Evolutionary conservation across 345 rosid species (phyloP).

Genomic region (Atalantia buxifolia): DNA sequence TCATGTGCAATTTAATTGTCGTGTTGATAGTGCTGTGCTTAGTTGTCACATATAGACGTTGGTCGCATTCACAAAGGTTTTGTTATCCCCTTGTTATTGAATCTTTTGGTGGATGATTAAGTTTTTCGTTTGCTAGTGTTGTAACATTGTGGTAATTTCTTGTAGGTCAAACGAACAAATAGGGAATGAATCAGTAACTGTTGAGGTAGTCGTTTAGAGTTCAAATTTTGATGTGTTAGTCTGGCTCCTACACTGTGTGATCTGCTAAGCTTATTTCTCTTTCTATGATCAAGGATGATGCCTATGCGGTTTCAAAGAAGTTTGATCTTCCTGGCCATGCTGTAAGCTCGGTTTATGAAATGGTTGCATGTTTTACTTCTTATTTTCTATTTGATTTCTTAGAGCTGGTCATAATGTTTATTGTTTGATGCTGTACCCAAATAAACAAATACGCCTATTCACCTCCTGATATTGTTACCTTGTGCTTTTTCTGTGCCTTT

Average conservation of each 20-base stretch:
- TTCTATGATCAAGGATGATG: conserved; percentile 42
- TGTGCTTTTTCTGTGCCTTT: background rate
- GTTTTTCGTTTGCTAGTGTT: conserved; percentile 12
- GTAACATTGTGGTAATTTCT: background rate
- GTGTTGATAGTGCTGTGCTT: conserved; percentile 43
- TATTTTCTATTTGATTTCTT: background rate
- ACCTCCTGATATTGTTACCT: background rate
- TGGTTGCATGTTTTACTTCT: background rate
- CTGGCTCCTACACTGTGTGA: background rate
- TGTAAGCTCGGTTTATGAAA: conserved; percentile 38
- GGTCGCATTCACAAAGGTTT: conserved; percentile 62
- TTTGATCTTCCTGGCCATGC: conserved; percentile 78
- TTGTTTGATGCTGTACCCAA: background rate
- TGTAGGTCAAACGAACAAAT: conserved; percentile 35
- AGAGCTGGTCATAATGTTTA: background rate
- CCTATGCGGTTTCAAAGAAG: conserved; percentile 42
- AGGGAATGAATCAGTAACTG: conserved; percentile 27
- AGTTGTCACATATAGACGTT: conserved; percentile 55
- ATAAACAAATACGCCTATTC: background rate
- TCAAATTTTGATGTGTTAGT: background rate
- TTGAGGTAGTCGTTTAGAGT: conserved; percentile 34
- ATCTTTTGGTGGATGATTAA: background rate
- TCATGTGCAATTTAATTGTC: conserved; percentile 45
- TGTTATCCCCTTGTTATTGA: conserved; percentile 14
- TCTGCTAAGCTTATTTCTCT: background rate